Base-by-base conservation (phyloP, 1,284 basidiomycete species). In the Wallemia hederae region DNA sequence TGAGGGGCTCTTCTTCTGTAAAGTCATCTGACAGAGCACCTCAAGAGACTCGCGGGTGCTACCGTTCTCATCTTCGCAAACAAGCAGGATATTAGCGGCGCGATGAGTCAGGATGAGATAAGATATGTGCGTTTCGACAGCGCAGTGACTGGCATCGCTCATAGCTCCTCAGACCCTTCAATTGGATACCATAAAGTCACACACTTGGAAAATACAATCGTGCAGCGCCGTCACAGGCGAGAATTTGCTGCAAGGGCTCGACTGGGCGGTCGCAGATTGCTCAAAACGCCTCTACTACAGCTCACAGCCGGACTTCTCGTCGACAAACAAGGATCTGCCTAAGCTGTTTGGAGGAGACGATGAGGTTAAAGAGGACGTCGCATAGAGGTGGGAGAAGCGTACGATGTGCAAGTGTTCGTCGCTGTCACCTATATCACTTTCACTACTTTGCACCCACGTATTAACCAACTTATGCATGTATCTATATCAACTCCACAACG, bases 41-140 rank as follows among this genome's bases (percentile, higher is more conserved):
- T 1, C 5, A 67, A 97, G 87, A 78, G 92, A 66, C 74, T 98
- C 49, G 81, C 88, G 59, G 91, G 92, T 22, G 92, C 92, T 55
- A 92, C 90, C 19, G 77, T 99, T 59, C 78, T 99, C 55, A 81
- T 99, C 59, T 88, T 98, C 69, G 94, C 94, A n/a, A 99, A 99
- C 73, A 99, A 99, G 72, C 91, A 96, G 71, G 94, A 99, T 72
- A 78, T 98, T 31, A 77, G 78, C 39, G 88, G 90, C 27, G 84
- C 91, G 0, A 79, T 97, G 78, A 78, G 78, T 17, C 78, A 81
- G 60, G 70, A 75, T 56, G 86, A 96, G 72, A 92, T 98, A 65
- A 76, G 81, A 63, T 76, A 83, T 66, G 89, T 86, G 69, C 69
- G 82, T 72, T n/a, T 39, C 17, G 19, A 55, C 34, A 39, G 58